Base-by-base conservation (phyloP, 176 grass and related monocot genomes). In the Dactylis glomerata region DNA sequence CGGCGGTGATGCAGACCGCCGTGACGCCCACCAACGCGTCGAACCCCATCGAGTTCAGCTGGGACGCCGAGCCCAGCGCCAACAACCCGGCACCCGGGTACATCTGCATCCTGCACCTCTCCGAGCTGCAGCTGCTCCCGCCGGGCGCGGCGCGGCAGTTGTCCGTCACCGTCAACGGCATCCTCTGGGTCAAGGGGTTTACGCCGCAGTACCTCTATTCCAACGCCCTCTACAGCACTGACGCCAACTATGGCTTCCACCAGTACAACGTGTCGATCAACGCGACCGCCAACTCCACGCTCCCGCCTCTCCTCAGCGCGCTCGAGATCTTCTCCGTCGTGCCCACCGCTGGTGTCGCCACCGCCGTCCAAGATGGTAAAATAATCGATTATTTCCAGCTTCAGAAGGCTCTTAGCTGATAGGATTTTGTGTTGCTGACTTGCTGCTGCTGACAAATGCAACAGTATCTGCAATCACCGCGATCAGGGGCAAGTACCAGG, bases 221-320 rank as follows among this genome's bases (percentile, higher is more conserved):
- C 41, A 42, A 42, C 41, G 41, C 41, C 44, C 5, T 33, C 32
- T 91, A 8, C 58, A 20, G 1, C 17, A 24, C n/a, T n/a, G n/a
- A 9, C 4, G 42, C 68, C 6, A 26, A 54, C 17, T 9, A 51
- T 5, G 49, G 8, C 14, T 51, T 51, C 6, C 61, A 14, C 16
- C 15, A 7, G 2, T 94, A 94, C 72, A 65, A 59, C 13, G 10
- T 88, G 62, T 64, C 87, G 23, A 22, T 95, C n/a, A 82, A 87
- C 23, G 81, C 87, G 47, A 80, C 92, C 2, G 76, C 47, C 40
- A 82, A 73, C 73, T 92, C 92, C 7, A 90, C 73, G 26, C 51
- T 90, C 52, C 93, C 93, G 17, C 93, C 93, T 0, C 62, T 92
- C 42, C 71, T 95, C 82, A 95, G 88, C 41, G 93, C 90, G 4